Evolutionary conservation across 1,139 yeast species (phyloP).

Genomic region (Taphrina pruni): DNA sequence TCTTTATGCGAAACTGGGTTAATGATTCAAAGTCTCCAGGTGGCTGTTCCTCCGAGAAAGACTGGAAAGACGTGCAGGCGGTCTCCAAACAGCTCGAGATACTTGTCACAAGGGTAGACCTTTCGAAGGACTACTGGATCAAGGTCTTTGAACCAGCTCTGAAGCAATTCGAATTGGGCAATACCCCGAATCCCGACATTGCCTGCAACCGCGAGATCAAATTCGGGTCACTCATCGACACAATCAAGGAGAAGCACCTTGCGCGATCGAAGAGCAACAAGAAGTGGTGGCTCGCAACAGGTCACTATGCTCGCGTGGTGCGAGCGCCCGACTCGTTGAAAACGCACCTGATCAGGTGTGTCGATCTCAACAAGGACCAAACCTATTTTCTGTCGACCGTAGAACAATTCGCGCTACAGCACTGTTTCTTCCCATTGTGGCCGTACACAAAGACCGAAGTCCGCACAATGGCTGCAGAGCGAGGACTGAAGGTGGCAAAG

Average conservation of each 20-base stretch:
- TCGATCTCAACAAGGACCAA: conserved; percentile 75
- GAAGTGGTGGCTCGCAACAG: conserved; percentile 78
- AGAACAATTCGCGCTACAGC: conserved; percentile 56
- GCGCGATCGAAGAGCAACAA: conserved; percentile 47
- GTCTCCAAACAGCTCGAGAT: conserved; percentile 68
- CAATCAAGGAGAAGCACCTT: conserved; percentile 11
- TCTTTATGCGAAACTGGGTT: conserved; percentile 44
- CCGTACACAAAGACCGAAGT: conserved; percentile 75
- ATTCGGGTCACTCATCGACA: conserved; percentile 62
- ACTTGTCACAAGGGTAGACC: conserved; percentile 76
- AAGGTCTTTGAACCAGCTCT: conserved; percentile 94
- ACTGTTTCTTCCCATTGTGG: conserved; percentile 79
- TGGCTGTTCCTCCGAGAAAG: conserved; percentile 64
- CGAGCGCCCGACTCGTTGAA: conserved; percentile 45
- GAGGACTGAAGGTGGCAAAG: conserved; percentile 65
- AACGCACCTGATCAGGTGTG: conserved; percentile 62
- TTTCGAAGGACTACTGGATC: conserved; percentile 90
- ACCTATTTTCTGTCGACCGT: conserved; percentile 85
- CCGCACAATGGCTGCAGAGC: conserved; percentile 65
- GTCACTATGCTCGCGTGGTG: conserved; percentile 70
- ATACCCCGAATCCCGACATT: conserved; percentile 95
- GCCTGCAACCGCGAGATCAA: conserved; percentile 84
- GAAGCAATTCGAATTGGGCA: conserved; percentile 67
- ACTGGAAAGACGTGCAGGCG: conserved; percentile 81
- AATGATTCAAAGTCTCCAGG: conserved; percentile 41